phyloP scores from a whole-genome alignment of 2,329 filamentous ascomycete genomes.

The Spiromastix sp. region DNA sequence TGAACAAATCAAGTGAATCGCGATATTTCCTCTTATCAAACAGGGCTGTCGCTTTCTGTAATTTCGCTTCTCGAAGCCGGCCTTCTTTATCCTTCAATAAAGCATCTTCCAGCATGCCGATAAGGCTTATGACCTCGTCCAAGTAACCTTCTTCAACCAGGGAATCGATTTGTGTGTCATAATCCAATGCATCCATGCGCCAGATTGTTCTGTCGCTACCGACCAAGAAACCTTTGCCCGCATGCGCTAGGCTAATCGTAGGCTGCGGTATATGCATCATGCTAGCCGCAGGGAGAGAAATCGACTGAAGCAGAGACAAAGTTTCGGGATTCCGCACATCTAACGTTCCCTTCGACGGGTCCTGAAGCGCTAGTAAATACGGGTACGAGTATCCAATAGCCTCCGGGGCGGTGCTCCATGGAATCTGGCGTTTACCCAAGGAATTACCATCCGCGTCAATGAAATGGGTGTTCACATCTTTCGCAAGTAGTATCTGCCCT shows the following conservation, averaged over 20 bases:
- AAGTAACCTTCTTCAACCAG: constrained; percentile 63
- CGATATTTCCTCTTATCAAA: constrained; percentile 77
- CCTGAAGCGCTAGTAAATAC: constrained; percentile 79
- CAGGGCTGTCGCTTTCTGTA: constrained; percentile 76
- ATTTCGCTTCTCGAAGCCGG: constrained; percentile 75
- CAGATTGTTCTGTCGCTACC: constrained; percentile 85
- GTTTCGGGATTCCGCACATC: constrained; percentile 92
- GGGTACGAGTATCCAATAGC: constrained; percentile 94
- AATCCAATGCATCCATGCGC: constrained; percentile 90
- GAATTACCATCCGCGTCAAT: constrained; percentile 75
- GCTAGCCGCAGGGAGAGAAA: constrained; percentile 69
- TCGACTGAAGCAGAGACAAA: constrained; percentile 75
- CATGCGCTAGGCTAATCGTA: constrained; percentile 87
- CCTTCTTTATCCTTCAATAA: constrained; percentile 72
- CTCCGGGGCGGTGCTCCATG: constrained; percentile 81
- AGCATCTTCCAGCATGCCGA: constrained; percentile 86
- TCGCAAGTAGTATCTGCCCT: constrained; percentile 84
- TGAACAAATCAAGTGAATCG: constrained; percentile 81
- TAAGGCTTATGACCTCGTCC: constrained; percentile 84
- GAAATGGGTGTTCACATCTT: constrained; percentile 92
- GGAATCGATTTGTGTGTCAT: constrained; percentile 79
- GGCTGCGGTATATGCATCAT: constrained; percentile 87
- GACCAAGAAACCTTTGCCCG: constrained; percentile 90
- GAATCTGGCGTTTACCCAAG: constrained; percentile 76
- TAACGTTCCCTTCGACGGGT: constrained; percentile 69